Percentiles rank a stretch among this genome's conserved stretches.
These are phyloP conservation scores for Funneliformis caledonium DNA, from an alignment of 371 early-diverging fungal genomes.

Conservation along the genomic window DNA sequence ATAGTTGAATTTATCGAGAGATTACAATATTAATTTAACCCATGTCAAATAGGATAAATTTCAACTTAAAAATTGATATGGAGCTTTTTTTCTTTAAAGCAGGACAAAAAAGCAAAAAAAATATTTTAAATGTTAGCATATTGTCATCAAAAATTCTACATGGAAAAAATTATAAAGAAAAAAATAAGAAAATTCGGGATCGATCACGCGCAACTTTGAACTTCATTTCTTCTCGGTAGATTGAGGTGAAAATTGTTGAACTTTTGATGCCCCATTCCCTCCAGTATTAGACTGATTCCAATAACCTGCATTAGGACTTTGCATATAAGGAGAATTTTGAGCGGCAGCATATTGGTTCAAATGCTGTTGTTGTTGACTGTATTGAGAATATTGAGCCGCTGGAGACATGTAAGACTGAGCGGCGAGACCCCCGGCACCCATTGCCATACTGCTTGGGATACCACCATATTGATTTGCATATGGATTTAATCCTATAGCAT, in stretches of 20 bases:
- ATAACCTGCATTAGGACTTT: not conserved
- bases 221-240: slow-evolving; percentile 30
- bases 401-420: slow-evolving; percentile 31
- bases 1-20: not conserved
- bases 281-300: not conserved
- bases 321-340: slow-evolving; percentile 13
- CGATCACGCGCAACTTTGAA: not conserved
- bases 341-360: slow-evolving; percentile 14
- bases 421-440: not conserved
- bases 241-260: slow-evolving; percentile 25
- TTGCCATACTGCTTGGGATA: slow-evolving; percentile 19
- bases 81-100: not conserved
- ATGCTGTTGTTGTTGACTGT: slow-evolving; percentile 25
- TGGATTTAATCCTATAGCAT: not conserved
- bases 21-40: not conserved
- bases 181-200: not conserved
- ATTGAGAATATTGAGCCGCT: slow-evolving; percentile 28
- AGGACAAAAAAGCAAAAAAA: not conserved
- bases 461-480: not conserved
- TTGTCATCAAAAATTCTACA: not conserved
- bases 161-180: not conserved
- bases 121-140: not conserved
- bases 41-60: not conserved
- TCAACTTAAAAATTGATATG: not conserved
- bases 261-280: not conserved